Evolutionary conservation across 495 filamentous ascomycete genomes (phyloP), one percentile per base, ranked within the genome.

Genomic region (Xylaria telfairii): DNA sequence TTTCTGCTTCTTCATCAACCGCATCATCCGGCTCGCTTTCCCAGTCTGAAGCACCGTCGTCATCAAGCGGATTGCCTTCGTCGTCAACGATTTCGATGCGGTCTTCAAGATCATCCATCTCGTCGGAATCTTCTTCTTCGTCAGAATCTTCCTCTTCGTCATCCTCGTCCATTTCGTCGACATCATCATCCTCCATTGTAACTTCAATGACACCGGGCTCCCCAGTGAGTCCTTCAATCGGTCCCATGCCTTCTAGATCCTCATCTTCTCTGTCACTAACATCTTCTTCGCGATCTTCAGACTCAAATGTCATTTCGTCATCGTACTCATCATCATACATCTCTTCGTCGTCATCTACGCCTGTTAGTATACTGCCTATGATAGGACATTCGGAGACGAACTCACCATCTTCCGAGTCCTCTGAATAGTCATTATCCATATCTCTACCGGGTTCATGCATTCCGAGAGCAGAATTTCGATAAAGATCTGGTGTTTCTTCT

Each of bases 401-500:
- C 60, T 69, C 75, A 62, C 83, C 88, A 73, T 94, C 93, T 65
- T 91, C 86, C 17, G 83, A 88, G 64, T 87, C 88, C 67, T 90
- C 90, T 7, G 90, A 92, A 69, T 90, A 92, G 65, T 92, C 91
- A 59, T 68, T 68, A 68, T 93, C 91, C 71, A 93, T 91, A 71
- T 93, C 87, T 70, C 89, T 88, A 8, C 75, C 73, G 71, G 92
- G 92, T 77, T 98, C 96, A 69, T 97, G 89, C 89, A 99, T 94
- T 46, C 96, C 96, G 41, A 99, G 85, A 5, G 96, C 93, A 4
- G 96, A 98, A 76, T 98, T 97, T 49, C 96, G 91, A 82, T 97
- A 98, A 9, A 99, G 88, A 83, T 99, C 96, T 26, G 96, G 96
- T 9, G 96, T 98, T 77, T 98, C 95, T 78, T 98, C 96, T 24